Evolutionary conservation across 2,329 filamentous ascomycete genomes (phyloP), one percentile per base, ranked within the genome.

Genomic region (Diaporthe sp.): DNA sequence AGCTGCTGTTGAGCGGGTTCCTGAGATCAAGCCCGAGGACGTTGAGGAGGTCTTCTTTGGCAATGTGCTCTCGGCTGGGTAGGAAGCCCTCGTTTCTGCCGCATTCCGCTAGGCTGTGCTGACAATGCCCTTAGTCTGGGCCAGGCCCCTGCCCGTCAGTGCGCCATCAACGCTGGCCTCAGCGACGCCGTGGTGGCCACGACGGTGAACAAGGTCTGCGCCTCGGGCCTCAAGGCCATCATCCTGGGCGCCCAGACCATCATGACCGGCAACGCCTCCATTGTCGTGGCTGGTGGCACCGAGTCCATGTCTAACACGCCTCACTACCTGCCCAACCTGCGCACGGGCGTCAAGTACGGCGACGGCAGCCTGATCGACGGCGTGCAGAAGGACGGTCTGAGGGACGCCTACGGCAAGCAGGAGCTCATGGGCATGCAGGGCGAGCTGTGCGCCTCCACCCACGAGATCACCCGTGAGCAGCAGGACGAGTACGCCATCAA

Each of bases 241-340:
- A 95, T 98, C 78, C 90, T 99, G 76, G 97, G 94, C 79, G 95
- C 96, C 69, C 97, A 98, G 86, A 98, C 96, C 80, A 99, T 99
- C 87, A 95, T 98, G 84, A 97, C 96, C 71, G 96, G 97, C 79
- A 98, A 95, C 83, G 96, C 96, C 78, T 93, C 95, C 80, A 93
- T 98, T 78, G 92, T 99, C 78, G 95, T 99, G 75, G 97, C 96
- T 78, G 97, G 96, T 82, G 97, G 97, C 80, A 92, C 96, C 79
- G 97, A 99, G 89, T 98, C 95, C 88, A 99, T 99, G 97, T 98
- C 96, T 82, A 98, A 98, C 88, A 90, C 93, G 72, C 97, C 97
- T 69, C 96, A 99, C 88, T 99, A 99, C 88, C 93, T 98, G 71
- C 94, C 95, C 78, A 94, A 88, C 84, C 89, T 98, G 80, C 94